Evolutionary conservation across 768 basidiomycete species (phyloP), one percentile per base, ranked within the genome.

Genomic region (Xerocomellus dryophilus): DNA sequence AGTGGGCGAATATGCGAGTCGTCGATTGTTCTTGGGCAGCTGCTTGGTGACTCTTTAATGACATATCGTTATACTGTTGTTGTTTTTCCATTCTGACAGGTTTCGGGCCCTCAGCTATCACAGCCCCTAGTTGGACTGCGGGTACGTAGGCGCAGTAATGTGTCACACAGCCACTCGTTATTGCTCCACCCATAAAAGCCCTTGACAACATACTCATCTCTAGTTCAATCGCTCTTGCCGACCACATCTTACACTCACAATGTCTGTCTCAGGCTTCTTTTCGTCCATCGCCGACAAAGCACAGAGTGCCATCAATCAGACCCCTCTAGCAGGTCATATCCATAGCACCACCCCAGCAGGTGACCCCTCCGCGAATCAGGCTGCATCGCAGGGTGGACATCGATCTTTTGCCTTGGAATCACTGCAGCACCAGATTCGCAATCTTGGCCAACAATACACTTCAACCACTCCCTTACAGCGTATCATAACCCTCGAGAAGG

Each of bases 401-500:
- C 86, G 76, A 65, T 81, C 75, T 17, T 79, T 78, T 63, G 73
- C 85, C 11, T 62, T 89, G 17, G 87, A 82, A 51, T 72, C 78
- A 32, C 67, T 92, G 55, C 84, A 87, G 56, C 78, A 92, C 61
- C 86, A 89, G 67, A 76, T 93, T 45, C 81, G 90, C 39, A 75
- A 76, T 35, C 71, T 92, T 43, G 83, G 87, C 50, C 87, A 90
- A 63, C 86, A 88, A 60, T 92, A 91, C 69, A 85, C 84, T 36
- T 73, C 79, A 0, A 82, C 86, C 0, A 76, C 77, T 2, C 86
- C 88, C 4, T 68, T 86, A 0, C 91, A 93, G 74, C 86, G 83
- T 66, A 83, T 92, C 54, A 85, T 93, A 58, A 93, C 91, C 0
- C 73, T 80, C 7, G 80, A 82, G 67, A 93, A 93, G 68, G 86